A percentile compares a stretch with the other conserved stretches of the same genome.
Evolutionary conservation across 2,329 filamentous ascomycete species (phyloP).

Genomic region (Penicillium sp.): DNA sequence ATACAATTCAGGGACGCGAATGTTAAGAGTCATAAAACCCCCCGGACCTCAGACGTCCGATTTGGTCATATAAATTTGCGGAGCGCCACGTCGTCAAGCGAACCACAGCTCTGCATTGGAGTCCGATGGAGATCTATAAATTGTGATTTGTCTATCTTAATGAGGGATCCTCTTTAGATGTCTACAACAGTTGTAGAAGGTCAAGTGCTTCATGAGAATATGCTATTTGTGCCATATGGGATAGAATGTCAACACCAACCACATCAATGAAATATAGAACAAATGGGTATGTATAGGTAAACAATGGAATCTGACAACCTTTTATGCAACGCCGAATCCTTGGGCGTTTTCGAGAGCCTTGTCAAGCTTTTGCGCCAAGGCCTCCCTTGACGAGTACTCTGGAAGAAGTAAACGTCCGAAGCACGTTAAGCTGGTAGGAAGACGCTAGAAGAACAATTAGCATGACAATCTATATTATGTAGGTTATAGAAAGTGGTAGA

Average conservation of each 20-base stretch:
- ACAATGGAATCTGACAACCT: neutral
- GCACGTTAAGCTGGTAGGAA: slow-evolving; percentile 90
- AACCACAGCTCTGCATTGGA: slow-evolving; percentile 17
- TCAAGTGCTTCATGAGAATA: neutral
- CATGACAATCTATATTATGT: neutral
- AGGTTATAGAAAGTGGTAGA: neutral
- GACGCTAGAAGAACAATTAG: slow-evolving; percentile 32
- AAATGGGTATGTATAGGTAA: slow-evolving; percentile 22
- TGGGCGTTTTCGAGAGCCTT: slow-evolving; percentile 85
- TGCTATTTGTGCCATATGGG: neutral
- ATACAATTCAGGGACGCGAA: neutral
- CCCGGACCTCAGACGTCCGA: slow-evolving; percentile 23
- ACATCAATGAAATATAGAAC: slow-evolving; percentile 8
- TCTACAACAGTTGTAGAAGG: too few relatives aligned
- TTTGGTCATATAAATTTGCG: slow-evolving; percentile 5
- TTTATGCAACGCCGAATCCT: slow-evolving; percentile 80
- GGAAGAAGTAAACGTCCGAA: slow-evolving; percentile 86
- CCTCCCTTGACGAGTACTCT: slow-evolving; percentile 70
- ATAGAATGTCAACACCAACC: neutral
- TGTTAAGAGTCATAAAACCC: slow-evolving; percentile 13
- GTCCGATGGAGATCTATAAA: slow-evolving; percentile 8
- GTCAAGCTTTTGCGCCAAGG: slow-evolving; percentile 71
- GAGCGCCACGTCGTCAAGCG: slow-evolving; percentile 10
- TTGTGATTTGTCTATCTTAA: slow-evolving; percentile 13
- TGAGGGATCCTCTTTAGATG: neutral